A percentile compares a stretch with the other conserved stretches of the same genome.
Evolutionary conservation across 1,139 yeast genomes (phyloP).

Genomic region (Saccharomycopsis hybrid): DNA sequence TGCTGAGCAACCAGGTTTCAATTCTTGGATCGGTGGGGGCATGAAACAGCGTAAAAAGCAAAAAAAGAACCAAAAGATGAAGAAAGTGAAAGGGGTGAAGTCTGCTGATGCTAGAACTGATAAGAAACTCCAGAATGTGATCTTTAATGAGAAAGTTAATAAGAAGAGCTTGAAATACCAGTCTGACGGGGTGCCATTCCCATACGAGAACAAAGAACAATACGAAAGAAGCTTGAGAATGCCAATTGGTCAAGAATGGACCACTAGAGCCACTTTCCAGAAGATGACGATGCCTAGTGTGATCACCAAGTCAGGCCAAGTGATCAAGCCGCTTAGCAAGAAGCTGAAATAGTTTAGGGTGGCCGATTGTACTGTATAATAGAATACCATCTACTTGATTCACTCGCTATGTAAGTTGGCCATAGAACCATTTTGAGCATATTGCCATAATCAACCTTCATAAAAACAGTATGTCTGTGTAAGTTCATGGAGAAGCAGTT

Average conservation of each 20-base stretch:
- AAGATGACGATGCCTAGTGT: constrained; percentile 84
- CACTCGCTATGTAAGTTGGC: no score
- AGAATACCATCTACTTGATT: no score
- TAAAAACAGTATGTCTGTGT: no score
- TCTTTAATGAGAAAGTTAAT: constrained; percentile 80
- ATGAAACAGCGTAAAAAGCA: constrained; percentile 33
- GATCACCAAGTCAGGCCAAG: constrained; percentile 78
- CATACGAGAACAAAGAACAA: constrained; percentile 87
- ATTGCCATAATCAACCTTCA: no score
- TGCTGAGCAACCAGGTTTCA: constrained; percentile 92
- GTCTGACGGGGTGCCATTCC: constrained; percentile 86
- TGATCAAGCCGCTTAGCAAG: constrained; percentile 72
- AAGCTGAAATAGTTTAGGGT: constrained; percentile 4
- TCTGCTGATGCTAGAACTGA: constrained; percentile 70
- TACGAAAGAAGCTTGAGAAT: constrained; percentile 88
- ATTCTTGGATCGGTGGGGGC: constrained; percentile 73
- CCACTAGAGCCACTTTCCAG: constrained; percentile 81
- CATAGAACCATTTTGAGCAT: no score
- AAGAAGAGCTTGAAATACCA: constrained; percentile 82
- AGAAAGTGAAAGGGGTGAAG: constrained; percentile 68
- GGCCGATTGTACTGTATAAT: no score
- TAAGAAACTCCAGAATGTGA: constrained; percentile 68
- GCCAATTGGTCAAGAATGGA: constrained; percentile 99
- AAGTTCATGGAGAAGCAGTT: no score
- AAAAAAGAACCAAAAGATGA: constrained; percentile 56